Base-by-base conservation (phyloP, 2,329 filamentous ascomycete genomes). In the Blumeria hordei region DNA sequence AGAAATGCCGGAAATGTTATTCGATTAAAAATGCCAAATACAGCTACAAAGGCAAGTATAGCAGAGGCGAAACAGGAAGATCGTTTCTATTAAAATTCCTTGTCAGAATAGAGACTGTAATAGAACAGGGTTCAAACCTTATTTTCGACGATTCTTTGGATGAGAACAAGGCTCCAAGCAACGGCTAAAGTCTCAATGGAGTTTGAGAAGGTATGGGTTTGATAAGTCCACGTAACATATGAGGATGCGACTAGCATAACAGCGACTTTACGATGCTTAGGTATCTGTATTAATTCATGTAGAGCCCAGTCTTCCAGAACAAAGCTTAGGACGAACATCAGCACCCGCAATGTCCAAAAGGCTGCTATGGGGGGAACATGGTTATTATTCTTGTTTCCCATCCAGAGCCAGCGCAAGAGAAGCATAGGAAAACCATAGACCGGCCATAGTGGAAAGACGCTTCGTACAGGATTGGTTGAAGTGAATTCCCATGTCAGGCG, bases 181-280 rank as follows among this genome's bases (percentile, higher is more conserved):
- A 98, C 88, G 53, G 90, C 76, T 62, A 98, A 72, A 2, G 92
- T 96, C 71, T 98, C 92, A 60, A 96, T 77, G 58, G 90, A 93
- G 69, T 98, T 98, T 59, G 90, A 96, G 68, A 98, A 96, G 11
- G 92, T 96, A 69, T 98, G 92, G 16, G 87, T 92, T 69, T 98
- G 92, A 70, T 90, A 94, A 47, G 90, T 95, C 90, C 92, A 98
- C 51, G 92, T 98, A 62, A 95, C 90, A 69, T 96, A 98, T 32
- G 88, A 95, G 33, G 90, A 96, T 49, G 90, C 88, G 58, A 95
- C 84, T 56, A 98, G 74, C 49, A 93, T 73, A 47, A 93, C 77
- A 9, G 88, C 86, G 55, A 83, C 72, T 61, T 78, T 78, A 59
- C 87, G 81, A 63, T 77, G 71, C 57, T 81, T 80, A 59, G 80